Conservation (phyloP, 2,329 filamentous ascomycete genomes). For the Colletotrichum siamense region DNA sequence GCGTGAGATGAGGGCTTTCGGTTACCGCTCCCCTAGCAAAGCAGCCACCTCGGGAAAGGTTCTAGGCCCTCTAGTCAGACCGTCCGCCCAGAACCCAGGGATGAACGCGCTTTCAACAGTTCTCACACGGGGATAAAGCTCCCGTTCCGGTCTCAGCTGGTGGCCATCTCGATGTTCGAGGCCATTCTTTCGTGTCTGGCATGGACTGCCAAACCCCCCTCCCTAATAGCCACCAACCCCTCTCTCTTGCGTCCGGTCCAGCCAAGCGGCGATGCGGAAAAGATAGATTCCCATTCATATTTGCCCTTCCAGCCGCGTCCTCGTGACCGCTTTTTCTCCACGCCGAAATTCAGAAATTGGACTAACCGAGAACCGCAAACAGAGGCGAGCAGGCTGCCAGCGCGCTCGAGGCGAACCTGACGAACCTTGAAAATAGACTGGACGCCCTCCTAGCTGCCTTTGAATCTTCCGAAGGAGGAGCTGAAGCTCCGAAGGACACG, state of each 20-base stretch:
- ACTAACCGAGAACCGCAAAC: conserved; percentile 18
- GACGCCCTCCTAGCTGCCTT: conserved; percentile 58
- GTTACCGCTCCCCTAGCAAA: conserved; percentile 1
- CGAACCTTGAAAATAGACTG: conserved; percentile 58
- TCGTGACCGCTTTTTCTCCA: conserved; percentile 12
- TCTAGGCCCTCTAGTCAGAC: conserved; percentile 1
- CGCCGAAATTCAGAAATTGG: neutral
- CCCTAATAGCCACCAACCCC: neutral
- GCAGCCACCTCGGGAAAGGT: neutral
- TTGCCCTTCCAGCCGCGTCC: neutral
- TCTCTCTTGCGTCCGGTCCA: neutral
- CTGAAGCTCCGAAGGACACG: neutral
- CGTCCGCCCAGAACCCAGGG: neutral
- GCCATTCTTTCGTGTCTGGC: neutral
- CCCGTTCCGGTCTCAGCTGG: neutral
- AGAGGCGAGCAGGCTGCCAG: conserved; percentile 62
- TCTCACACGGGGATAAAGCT: neutral
- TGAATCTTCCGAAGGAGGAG: conserved; percentile 32
- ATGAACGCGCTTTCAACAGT: neutral
- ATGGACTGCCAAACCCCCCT: neutral
- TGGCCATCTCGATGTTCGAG: neutral
- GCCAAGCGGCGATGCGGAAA: conserved; percentile 15
- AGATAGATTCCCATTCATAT: conserved; percentile 13
- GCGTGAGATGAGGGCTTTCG: conserved; percentile 6
- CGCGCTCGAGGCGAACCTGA: conserved; percentile 57